Conservation (phyloP, 441 rosid genomes). For the Populus hybrid region DNA sequence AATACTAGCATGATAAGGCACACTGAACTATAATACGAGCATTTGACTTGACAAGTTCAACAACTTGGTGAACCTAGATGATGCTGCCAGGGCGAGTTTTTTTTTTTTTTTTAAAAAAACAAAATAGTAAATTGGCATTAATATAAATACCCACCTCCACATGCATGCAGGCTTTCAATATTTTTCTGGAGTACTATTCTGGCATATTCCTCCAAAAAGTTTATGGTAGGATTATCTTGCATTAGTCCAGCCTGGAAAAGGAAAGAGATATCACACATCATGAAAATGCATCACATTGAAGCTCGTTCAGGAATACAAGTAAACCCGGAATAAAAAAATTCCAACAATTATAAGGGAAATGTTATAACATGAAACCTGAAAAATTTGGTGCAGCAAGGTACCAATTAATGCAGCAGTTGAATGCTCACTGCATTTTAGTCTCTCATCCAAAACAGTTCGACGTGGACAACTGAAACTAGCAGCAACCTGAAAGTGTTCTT, state of each 20-base stretch:
- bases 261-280: slow-evolving; percentile 17
- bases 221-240: slow-evolving; percentile 56
- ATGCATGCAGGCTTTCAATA: slow-evolving; percentile 87
- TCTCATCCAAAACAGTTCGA: slow-evolving; percentile 90
- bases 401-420: slow-evolving; percentile 83
- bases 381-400: slow-evolving; percentile 93
- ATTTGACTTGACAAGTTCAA: slow-evolving; percentile 14
- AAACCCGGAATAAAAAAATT: not conserved
- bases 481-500: slow-evolving; percentile 61
- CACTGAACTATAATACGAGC: slow-evolving; percentile 5
- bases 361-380: slow-evolving; percentile 55
- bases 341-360: not conserved
- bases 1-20: not conserved
- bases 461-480: slow-evolving; percentile 86
- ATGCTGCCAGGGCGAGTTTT: not conserved
- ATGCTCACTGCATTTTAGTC: slow-evolving; percentile 73
- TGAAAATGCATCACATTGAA: slow-evolving; percentile 16
- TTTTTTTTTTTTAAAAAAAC: too few species aligned
- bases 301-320: slow-evolving; percentile 13
- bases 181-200: slow-evolving; percentile 64
- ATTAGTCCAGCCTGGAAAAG: slow-evolving; percentile 75
- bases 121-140: not conserved
- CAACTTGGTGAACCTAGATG: slow-evolving; percentile 19
- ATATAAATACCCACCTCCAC: slow-evolving; percentile 65
- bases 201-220: slow-evolving; percentile 68